phyloP scores from a whole-genome alignment of 371 early-diverging fungal species.

The Circinella minor region DNA sequence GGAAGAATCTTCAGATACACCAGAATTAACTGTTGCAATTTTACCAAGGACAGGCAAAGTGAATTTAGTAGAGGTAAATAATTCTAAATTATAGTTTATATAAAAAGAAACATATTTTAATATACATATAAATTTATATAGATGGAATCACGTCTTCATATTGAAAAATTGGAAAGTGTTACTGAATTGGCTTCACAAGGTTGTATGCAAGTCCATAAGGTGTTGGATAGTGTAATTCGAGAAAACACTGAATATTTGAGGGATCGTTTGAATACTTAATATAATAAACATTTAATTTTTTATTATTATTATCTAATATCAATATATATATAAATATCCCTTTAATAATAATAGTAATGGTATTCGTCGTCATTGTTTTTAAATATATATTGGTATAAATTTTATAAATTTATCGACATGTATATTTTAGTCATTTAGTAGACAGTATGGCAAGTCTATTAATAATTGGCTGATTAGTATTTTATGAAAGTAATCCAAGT shows the following conservation, averaged over 20 bases:
- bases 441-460: too few species aligned
- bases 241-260: slow-evolving; percentile 55
- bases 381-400: too few species aligned
- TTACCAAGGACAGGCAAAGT: slow-evolving; percentile 85
- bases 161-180: slow-evolving; percentile 82
- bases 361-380: too few species aligned
- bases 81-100: too few species aligned
- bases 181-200: slow-evolving; percentile 82
- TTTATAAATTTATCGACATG: too few species aligned
- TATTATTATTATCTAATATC: neutral
- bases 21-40: slow-evolving; percentile 89
- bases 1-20: slow-evolving; percentile 88
- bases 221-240: slow-evolving; percentile 81
- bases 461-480: too few species aligned
- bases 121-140: slow-evolving; percentile 33
- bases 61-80: slow-evolving; percentile 66
- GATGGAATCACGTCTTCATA: slow-evolving; percentile 90
- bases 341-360: too few species aligned
- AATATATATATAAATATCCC: neutral
- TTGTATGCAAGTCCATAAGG: slow-evolving; percentile 77
- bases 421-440: too few species aligned
- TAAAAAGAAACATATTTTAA: neutral
- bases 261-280: slow-evolving; percentile 45
- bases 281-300: neutral
- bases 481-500: too few species aligned